Evolutionary conservation across 257 asterid species (phyloP), one percentile per base, ranked within the genome.

Genomic region (Nicotiana noctiflora): DNA sequence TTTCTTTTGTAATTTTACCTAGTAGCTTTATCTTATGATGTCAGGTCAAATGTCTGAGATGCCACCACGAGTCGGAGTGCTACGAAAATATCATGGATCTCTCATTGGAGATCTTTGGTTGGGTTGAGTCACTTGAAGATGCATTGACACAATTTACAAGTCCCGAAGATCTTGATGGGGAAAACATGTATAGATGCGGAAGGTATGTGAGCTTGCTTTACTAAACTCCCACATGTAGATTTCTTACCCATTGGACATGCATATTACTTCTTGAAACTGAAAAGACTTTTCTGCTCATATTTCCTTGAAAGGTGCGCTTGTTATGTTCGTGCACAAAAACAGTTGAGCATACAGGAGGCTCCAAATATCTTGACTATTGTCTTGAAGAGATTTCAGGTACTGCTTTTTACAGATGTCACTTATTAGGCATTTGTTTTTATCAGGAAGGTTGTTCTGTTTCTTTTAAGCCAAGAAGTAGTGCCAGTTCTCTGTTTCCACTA

Each of bases 341-440:
- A 94, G 83, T 86, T 94, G 84, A 88, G 91, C 80, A 87, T 94
- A 81, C 90, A 88, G 83, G 97, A 89, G 87, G 95, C 97, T 80
- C 98, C 98, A 23, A 94, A 94, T 86, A 88, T 94, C 85, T 88
- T 94, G 74, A 92, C 98, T 55, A 89, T 94, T 80, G 97, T 94
- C 68, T 86, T 94, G 94, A 94, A 94, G 89, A 86, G 98, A 89
- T 94, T 92, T 88, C 97, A 88, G 95, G 98, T 92, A 88, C 65
- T 61, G n/a, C 23, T 75, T 78, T 52, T 13, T 46, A 14, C 27
- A 23, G 40, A 74, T 37, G 23, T 74, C 79, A 25, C 17, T 72
- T 46, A 31, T 72, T 46, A 46, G 23, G 23, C 62, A 5, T 56
- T 56, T 56, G 21, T 56, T 56, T 56, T 56, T 18, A 1, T 56